These are phyloP conservation scores for Coemansia sp. DNA, from an alignment of 192 early-diverging fungal genomes.

Conservation along the genomic window DNA sequence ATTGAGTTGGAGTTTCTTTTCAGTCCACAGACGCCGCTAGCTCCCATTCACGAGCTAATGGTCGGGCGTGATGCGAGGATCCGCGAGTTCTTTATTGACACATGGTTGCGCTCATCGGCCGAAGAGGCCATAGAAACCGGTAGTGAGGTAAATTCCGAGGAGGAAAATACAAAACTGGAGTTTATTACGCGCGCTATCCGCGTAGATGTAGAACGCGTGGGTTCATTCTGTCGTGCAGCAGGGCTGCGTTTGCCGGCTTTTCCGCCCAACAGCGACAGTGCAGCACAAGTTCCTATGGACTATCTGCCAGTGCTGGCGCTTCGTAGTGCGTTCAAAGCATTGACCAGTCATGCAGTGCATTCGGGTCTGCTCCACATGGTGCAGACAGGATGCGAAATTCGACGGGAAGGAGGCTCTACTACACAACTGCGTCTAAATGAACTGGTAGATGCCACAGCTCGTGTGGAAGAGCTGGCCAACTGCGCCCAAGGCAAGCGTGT, in stretches of 20 bases:
- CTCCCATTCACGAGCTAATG: conserved; percentile 71
- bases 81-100: conserved; percentile 79
- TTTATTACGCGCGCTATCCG: neutral
- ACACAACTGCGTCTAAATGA: conserved; percentile 71
- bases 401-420: conserved; percentile 58
- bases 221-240: conserved; percentile 76
- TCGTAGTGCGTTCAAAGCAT: conserved; percentile 72
- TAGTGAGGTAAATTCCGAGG: neutral
- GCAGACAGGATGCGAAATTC: conserved; percentile 80
- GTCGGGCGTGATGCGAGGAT: conserved; percentile 74
- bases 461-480: conserved; percentile 64
- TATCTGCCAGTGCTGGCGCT: conserved; percentile 87
- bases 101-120: conserved; percentile 62
- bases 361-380: conserved; percentile 80
- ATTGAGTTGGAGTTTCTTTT: conserved; percentile 75
- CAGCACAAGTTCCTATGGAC: conserved; percentile 80
- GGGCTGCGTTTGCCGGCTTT: conserved; percentile 63
- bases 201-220: conserved; percentile 74
- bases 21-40: conserved; percentile 69
- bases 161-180: neutral
- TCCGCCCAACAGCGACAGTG: conserved; percentile 63
- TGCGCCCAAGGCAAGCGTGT: conserved; percentile 66
- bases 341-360: conserved; percentile 79
- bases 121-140: neutral
- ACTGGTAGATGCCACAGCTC: conserved; percentile 65